Evolutionary conservation across 208 protist species (phyloP).

Genomic region (Trypanosoma brucei): DNA sequence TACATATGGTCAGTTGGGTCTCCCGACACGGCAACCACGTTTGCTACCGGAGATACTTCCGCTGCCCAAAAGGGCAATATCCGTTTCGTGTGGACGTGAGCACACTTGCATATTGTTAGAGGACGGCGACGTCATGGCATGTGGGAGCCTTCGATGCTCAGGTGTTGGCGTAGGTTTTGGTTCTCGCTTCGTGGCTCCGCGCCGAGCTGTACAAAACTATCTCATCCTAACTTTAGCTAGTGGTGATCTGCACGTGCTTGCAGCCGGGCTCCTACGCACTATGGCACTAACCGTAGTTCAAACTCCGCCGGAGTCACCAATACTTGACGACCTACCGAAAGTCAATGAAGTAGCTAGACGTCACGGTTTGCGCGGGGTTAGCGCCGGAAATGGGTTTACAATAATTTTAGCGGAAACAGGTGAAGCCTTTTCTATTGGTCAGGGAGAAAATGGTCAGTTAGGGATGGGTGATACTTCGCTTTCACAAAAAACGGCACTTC

Average conservation of each 20-base stretch:
- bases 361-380: slow-evolving; percentile 34
- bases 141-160: slow-evolving; percentile 36
- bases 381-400: slow-evolving; percentile 48
- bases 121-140: slow-evolving; percentile 71
- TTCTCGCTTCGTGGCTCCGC: slow-evolving; percentile 24
- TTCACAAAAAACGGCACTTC: slow-evolving; percentile 14
- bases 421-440: slow-evolving; percentile 37
- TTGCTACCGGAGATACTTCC: slow-evolving; percentile 27
- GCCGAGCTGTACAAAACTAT: slow-evolving; percentile 51
- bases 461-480: slow-evolving; percentile 41
- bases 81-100: slow-evolving; percentile 45
- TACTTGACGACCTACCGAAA: slow-evolving; percentile 25
- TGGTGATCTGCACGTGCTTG: slow-evolving; percentile 35
- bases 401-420: slow-evolving; percentile 46
- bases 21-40: slow-evolving; percentile 21
- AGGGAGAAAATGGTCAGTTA: slow-evolving; percentile 56
- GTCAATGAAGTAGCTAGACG: slow-evolving; percentile 33
- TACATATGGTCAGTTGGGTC: slow-evolving; percentile 52
- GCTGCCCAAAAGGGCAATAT: slow-evolving; percentile 46
- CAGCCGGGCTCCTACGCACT: slow-evolving; percentile 34
- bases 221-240: slow-evolving; percentile 40
- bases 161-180: slow-evolving; percentile 50
- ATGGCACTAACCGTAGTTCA: slow-evolving; percentile 36
- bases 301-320: slow-evolving; percentile 15
- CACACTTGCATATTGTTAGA: slow-evolving; percentile 62